A percentile compares a stretch with the other conserved stretches of the same genome.
Conservation (phyloP, 1,139 yeast species). For the Diutina sp. region DNA sequence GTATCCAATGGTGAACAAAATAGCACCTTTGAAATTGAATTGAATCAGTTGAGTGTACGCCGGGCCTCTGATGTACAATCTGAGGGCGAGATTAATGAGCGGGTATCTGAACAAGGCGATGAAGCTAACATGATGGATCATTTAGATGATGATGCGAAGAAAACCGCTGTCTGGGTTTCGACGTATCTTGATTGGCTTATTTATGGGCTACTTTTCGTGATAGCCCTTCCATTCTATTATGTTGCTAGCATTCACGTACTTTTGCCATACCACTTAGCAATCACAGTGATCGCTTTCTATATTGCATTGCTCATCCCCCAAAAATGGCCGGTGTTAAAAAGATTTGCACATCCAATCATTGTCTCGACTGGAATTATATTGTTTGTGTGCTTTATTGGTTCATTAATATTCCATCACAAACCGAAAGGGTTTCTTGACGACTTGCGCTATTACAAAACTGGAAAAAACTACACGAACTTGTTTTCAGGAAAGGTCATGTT, state of each 20-base stretch:
- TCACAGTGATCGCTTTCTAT: constrained; percentile 45
- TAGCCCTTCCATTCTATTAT: constrained; percentile 45
- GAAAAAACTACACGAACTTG: constrained; percentile 48
- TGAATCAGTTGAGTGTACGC: not conserved
- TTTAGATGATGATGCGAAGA: constrained; percentile 6
- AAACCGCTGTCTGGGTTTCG: constrained; percentile 25
- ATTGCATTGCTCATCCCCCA: constrained; percentile 37
- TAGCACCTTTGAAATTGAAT: not conserved
- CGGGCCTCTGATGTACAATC: not conserved
- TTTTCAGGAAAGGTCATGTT: constrained; percentile 28
- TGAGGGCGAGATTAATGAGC: not conserved
- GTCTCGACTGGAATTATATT: constrained; percentile 51
- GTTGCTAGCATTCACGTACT: constrained; percentile 33
- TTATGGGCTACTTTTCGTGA: constrained; percentile 31
- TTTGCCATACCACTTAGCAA: constrained; percentile 49
- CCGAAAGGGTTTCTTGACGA: constrained; percentile 35
- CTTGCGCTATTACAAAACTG: constrained; percentile 50
- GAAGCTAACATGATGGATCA: not conserved
- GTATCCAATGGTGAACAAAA: not conserved
- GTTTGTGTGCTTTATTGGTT: constrained; percentile 47
- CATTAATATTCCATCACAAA: constrained; percentile 33
- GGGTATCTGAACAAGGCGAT: not conserved
- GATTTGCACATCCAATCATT: constrained; percentile 59
- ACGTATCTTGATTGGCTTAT: constrained; percentile 45
- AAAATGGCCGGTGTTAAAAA: constrained; percentile 31